Evolutionary conservation across 768 basidiomycete genomes (phyloP).

Genomic region (Zangia roseola): DNA sequence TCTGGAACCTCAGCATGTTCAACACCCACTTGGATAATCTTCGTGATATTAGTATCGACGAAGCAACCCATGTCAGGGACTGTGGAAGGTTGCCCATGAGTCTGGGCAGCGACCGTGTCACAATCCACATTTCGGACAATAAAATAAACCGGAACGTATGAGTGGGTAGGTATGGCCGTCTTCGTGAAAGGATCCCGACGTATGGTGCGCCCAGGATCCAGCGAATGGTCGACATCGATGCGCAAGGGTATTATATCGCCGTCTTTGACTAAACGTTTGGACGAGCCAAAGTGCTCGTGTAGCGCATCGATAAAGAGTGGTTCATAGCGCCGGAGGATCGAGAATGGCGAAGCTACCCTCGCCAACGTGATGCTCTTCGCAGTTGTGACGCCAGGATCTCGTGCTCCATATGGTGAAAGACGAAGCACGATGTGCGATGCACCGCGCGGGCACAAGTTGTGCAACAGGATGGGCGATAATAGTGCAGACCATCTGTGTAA

Average conservation of each 20-base stretch:
- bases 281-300: conserved; percentile 56
- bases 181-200: conserved; percentile 3
- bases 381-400: conserved; percentile 58
- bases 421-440: conserved; percentile 37
- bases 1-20: conserved; percentile 66
- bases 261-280: conserved; percentile 59
- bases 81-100: conserved; percentile 48
- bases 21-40: conserved; percentile 75
- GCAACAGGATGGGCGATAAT: conserved; percentile 49
- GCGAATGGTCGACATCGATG: conserved; percentile 51
- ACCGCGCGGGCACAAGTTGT: conserved; percentile 45
- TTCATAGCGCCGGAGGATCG: conserved; percentile 65
- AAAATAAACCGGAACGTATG: conserved; percentile 67
- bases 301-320: conserved; percentile 57
- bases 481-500: conserved; percentile 36
- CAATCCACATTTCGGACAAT: conserved; percentile 75
- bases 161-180: background rate
- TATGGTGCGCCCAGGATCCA: conserved; percentile 17
- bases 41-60: conserved; percentile 71
- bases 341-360: conserved; percentile 74
- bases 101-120: conserved; percentile 44
- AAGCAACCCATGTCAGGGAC: conserved; percentile 81
- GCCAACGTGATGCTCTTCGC: conserved; percentile 74
- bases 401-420: conserved; percentile 60
- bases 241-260: conserved; percentile 72